Conservation (phyloP, 1,284 basidiomycete genomes). For the Pterula multifida region DNA sequence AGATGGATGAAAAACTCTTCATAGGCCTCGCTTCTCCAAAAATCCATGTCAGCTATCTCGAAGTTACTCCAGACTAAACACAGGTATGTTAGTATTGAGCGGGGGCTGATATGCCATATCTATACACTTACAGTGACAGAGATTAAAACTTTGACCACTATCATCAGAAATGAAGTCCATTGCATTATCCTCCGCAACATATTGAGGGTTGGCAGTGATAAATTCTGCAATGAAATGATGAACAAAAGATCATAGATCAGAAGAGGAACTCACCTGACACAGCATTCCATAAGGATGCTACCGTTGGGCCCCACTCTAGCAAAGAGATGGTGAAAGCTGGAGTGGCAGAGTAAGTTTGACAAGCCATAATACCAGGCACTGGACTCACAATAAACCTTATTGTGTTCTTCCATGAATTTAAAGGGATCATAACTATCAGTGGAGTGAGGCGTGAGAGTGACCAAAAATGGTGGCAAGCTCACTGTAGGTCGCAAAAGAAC, state of each 20-base stretch:
- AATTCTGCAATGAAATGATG: slow-evolving; percentile 38
- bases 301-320: slow-evolving; percentile 69
- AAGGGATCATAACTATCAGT: slow-evolving; percentile 77
- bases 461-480: background rate
- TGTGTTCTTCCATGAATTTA: slow-evolving; percentile 62
- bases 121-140: slow-evolving; percentile 75
- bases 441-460: no score
- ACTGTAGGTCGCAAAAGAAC: slow-evolving; percentile 62
- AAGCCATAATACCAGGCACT: background rate
- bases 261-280: slow-evolving; percentile 40
- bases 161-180: slow-evolving; percentile 71
- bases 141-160: slow-evolving; percentile 58
- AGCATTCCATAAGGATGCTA: slow-evolving; percentile 65
- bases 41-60: slow-evolving; percentile 75
- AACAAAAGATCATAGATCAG: background rate
- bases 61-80: slow-evolving; percentile 70
- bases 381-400: slow-evolving; percentile 56
- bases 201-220: slow-evolving; percentile 51
- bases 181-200: slow-evolving; percentile 57
- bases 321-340: slow-evolving; percentile 70
- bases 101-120: no score
- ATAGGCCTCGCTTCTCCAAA: slow-evolving; percentile 74
- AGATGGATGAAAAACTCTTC: slow-evolving; percentile 67
- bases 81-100: background rate
- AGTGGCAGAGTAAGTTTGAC: slow-evolving; percentile 2